Base-by-base conservation (phyloP, 164 flowering plant genomes). In the Annona squamosa region DNA sequence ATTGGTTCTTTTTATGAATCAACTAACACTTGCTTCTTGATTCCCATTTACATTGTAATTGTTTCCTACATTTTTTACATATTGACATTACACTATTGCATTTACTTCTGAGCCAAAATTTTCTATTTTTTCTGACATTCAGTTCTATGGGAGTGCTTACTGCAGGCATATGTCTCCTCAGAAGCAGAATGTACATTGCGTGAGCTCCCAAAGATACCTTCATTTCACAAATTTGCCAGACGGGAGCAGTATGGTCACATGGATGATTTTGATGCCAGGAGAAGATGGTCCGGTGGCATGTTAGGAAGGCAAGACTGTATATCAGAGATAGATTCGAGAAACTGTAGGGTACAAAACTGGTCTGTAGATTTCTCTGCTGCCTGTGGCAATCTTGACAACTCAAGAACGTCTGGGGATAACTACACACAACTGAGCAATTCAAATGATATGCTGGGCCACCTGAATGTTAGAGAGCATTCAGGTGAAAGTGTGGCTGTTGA, bases 161-260 rank as follows among this genome's bases (percentile, higher is more conserved):
- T 85, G 84, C 90, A 96, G 99, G 99, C 98, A 73, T 91, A 85
- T 87, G 92, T 94, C 75, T 84, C 91, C 65, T 79, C 89, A 68
- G 94, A 85, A 86, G 91, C 91, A 76, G 86, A 77, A 76, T 64
- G 78, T 68, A 73, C 83, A 48, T 68, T 81, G 43, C 79, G 84
- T 77, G 93, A 87, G 80, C 94, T 91, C 79, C 99, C 99, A 37
- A 96, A 93, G 85, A 93, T 96, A 77, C 99, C 93, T 16, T 96
- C 99, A 7, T 96, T 96, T 78, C 93, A 93, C 77, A 96, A 91
- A 83, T 96, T 91, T 87, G 97, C 97, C 65, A 85, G 94, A 81
- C 85, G 97, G 42, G 99, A 90, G 80, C 97, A 95, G 69, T 86
- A 88, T 86, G 83, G 89, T 13, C 91, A 87, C 69, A 81, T 86